Evolutionary conservation across 1,139 yeast genomes (phyloP), one percentile per base, ranked within the genome.

Genomic region (Magnusiomyces starmeri): DNA sequence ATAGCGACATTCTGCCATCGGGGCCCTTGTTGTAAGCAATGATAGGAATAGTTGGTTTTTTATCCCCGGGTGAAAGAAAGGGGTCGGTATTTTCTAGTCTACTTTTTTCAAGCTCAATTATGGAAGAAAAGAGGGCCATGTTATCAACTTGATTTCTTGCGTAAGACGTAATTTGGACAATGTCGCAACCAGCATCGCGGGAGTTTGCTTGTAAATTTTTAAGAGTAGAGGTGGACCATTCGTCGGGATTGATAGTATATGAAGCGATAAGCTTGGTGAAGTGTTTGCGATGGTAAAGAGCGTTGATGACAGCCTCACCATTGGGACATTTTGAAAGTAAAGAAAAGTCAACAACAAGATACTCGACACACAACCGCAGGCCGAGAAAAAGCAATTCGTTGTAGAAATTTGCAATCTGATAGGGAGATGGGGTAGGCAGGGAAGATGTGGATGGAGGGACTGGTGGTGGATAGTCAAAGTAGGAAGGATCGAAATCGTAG

Each of bases 1-100:
- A 49, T 21, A 56, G 48, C 2, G 62, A 59, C 35, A 53, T 50
- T 18, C 53, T 53, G 21, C 62, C 62, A n/a, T 54, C 42, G 7
- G 57, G 57, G 3, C 62, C 62, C 20, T 51, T 47, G 50, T 59
- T 59, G 48, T 54, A 59, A 7, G 58, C 59, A 29, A 57, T 55
- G 12, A 56, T 42, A 2, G 51, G 52, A 32, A 32, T n/a, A 32
- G n/a, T n/a, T 4, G 8, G 8, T n/a, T 6, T 4, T 32, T 32
- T 4, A 27, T 7, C 10, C 32, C 32, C 10, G 32, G 32, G 32
- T 27, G 7, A 27, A 27, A 27, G 32, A 27, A 12, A 27, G 32
- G 32, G 32, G 12, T 27, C 10, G 32, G 32, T 27, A 27, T 27
- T 27, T 27, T 27, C 10, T 27, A 8, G 32, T 7, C 10, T 27